These are phyloP conservation scores for Hysterangium stoloniferum DNA, from an alignment of 768 basidiomycete species.

Conservation along the genomic window DNA sequence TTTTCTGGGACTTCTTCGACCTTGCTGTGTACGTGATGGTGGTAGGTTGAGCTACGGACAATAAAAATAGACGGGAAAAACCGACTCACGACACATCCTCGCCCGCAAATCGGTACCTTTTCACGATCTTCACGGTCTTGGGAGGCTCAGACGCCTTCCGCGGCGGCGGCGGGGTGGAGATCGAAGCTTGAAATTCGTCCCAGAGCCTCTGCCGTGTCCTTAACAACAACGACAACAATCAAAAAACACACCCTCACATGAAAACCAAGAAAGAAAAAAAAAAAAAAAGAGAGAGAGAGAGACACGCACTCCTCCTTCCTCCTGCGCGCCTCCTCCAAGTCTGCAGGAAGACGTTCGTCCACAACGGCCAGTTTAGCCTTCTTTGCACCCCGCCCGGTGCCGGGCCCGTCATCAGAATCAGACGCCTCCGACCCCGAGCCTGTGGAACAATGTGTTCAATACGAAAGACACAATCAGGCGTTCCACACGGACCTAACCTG, in stretches of 20 bases:
- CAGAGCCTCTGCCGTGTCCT: constrained; percentile 62
- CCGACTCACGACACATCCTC: constrained; percentile 61
- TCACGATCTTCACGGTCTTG: constrained; percentile 58
- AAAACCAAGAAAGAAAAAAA: too few relatives aligned
- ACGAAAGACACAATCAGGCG: background rate
- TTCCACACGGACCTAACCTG: constrained; percentile 20
- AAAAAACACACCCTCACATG: too few relatives aligned
- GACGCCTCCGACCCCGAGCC: constrained; percentile 32
- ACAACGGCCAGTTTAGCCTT: constrained; percentile 23
- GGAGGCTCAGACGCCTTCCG: constrained; percentile 18
- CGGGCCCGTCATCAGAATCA: constrained; percentile 28
- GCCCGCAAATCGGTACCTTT: constrained; percentile 67
- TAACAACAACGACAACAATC: constrained; percentile 2
- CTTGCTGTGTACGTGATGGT: constrained; percentile 39
- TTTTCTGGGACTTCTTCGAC: constrained; percentile 64
- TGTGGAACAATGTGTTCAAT: constrained; percentile 3
- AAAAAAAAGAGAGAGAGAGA: constrained; percentile 2
- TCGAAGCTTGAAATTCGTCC: constrained; percentile 60
- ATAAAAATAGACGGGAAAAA: background rate
- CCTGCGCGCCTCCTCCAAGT: constrained; percentile 29
- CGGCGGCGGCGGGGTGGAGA: constrained; percentile 27
- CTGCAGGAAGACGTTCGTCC: too few relatives aligned
- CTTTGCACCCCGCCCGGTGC: constrained; percentile 26
- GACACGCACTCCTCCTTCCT: constrained; percentile 38
- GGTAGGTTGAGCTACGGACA: background rate